A percentile compares a stretch with the other conserved stretches of the same genome.
These are phyloP conservation scores for Aphanoascus verrucosus DNA, from an alignment of 2,329 filamentous ascomycete species.

Conservation along the genomic window DNA sequence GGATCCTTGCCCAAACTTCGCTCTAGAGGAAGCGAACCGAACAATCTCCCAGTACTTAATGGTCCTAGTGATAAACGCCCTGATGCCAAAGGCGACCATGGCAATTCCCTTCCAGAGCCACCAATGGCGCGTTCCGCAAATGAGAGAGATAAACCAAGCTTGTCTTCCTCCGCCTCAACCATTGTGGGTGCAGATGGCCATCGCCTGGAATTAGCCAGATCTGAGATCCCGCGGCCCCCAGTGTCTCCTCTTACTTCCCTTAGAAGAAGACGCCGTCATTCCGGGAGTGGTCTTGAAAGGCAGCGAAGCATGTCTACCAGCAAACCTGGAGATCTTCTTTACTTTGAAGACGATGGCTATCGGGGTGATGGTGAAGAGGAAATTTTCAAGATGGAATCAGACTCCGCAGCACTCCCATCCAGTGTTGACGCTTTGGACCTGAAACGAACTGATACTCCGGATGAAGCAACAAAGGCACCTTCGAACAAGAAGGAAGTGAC, in stretches of 20 bases:
- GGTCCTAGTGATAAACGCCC: not conserved
- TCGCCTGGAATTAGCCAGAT: constrained; percentile 20
- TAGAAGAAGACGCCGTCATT: constrained; percentile 58
- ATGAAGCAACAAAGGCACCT: not conserved
- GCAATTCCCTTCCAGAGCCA: constrained; percentile 9
- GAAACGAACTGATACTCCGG: constrained; percentile 8
- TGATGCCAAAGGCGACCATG: not conserved
- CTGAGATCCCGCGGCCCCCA: constrained; percentile 21
- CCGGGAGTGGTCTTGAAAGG: constrained; percentile 71
- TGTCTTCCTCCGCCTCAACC: constrained; percentile 13
- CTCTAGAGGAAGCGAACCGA: constrained; percentile 20
- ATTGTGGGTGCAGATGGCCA: constrained; percentile 5
- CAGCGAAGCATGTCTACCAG: constrained; percentile 60
- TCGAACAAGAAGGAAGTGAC: constrained; percentile 8
- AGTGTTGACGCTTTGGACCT: not conserved
- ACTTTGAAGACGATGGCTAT: constrained; percentile 81
- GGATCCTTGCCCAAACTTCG: constrained; percentile 49
- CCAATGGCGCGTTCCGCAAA: not conserved
- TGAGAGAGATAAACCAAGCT: constrained; percentile 7
- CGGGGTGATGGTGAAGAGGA: constrained; percentile 64
- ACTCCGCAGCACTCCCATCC: constrained; percentile 17
- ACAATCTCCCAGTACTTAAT: not conserved
- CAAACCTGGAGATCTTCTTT: constrained; percentile 68
- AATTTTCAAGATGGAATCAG: constrained; percentile 58
- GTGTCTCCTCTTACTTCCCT: constrained; percentile 14